Conservation (phyloP, 139 green algal genomes). For the Coccomyxa sp. region DNA sequence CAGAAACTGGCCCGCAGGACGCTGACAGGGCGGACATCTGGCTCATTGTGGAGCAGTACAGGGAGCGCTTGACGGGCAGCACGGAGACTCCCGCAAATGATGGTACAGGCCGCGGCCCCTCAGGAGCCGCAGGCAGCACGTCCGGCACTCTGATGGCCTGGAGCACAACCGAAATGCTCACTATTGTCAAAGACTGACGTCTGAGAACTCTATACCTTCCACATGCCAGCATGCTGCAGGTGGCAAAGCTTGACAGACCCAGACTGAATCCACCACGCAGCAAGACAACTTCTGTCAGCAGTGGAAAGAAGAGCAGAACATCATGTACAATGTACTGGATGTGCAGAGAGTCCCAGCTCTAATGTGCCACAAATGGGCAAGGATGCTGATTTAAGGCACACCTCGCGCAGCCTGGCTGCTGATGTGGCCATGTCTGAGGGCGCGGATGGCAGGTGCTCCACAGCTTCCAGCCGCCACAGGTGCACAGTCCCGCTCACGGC, state of each 20-base stretch:
- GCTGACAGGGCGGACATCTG: slow-evolving; percentile 20
- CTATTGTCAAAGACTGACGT: background rate
- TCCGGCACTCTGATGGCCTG: slow-evolving; percentile 23
- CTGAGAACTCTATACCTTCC: background rate
- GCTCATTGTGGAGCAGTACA: slow-evolving; percentile 26
- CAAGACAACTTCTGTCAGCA: background rate
- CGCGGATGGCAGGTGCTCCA: slow-evolving; percentile 8
- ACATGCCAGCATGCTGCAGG: too few relatives aligned
- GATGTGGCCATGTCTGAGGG: background rate
- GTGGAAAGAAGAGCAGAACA: too few relatives aligned
- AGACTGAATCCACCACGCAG: too few relatives aligned
- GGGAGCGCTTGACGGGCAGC: slow-evolving; percentile 9
- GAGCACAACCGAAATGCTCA: background rate
- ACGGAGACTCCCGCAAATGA: slow-evolving; percentile 18
- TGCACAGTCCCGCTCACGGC: background rate
- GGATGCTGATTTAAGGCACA: too few relatives aligned
- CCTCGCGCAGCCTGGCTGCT: slow-evolving; percentile 13
- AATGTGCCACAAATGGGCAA: too few relatives aligned
- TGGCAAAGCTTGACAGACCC: too few relatives aligned
- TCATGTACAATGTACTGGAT: background rate
- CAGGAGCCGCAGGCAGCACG: slow-evolving; percentile 2
- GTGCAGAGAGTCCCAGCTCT: background rate
- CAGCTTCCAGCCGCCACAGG: slow-evolving; percentile 24
- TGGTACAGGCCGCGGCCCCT: slow-evolving; percentile 4
- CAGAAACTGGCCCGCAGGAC: background rate